A percentile compares a stretch with the other conserved stretches of the same genome.
phyloP scores from a whole-genome alignment of 163 green algal genomes.

The Volvox carteri region DNA sequence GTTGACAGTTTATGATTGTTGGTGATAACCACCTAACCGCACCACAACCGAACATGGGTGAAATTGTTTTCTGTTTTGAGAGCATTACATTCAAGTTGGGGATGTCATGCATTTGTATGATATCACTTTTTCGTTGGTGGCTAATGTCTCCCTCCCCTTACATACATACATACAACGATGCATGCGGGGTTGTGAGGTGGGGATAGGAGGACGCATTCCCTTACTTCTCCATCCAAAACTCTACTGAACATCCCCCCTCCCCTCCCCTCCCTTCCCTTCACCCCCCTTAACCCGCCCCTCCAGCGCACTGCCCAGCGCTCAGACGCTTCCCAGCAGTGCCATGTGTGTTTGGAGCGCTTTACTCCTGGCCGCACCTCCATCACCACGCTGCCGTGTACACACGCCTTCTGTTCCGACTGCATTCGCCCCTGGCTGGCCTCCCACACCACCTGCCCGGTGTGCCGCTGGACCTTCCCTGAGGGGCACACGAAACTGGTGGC shows the following conservation, averaged over 20 bases:
- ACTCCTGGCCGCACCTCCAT: neutral
- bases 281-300: neutral
- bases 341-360: constrained; percentile 24
- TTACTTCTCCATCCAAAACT: neutral
- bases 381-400: constrained; percentile 53
- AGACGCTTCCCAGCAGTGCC: constrained; percentile 26
- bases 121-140: neutral
- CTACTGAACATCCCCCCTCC: neutral
- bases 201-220: no score
- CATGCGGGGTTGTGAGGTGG: neutral
- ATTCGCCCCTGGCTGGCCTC: constrained; percentile 50
- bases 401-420: constrained; percentile 58
- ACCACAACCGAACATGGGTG: neutral
- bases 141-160: no score
- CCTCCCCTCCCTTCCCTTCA: neutral
- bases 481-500: constrained; percentile 1
- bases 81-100: neutral
- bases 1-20: no score
- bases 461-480: constrained; percentile 51
- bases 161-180: neutral
- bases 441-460: constrained; percentile 57
- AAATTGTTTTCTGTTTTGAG: neutral
- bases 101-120: neutral
- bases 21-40: no score
- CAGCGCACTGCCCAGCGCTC: constrained; percentile 18